Evolutionary conservation across 345 rosid species (phyloP), one percentile per base, ranked within the genome.

Genomic region (Bretschneidera sinensis): DNA sequence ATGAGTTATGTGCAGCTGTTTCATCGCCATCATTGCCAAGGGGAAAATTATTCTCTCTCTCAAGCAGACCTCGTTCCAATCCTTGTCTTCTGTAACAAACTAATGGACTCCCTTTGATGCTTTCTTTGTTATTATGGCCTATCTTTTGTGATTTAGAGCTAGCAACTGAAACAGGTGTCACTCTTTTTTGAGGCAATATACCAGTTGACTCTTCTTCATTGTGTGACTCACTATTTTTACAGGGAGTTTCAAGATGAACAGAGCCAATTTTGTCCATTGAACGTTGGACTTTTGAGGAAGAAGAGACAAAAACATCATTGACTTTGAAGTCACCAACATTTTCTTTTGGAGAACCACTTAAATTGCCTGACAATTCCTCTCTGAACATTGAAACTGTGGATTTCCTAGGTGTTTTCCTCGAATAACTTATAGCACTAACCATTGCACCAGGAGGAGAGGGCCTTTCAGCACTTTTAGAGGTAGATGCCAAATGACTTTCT

Each of bases 321-420:
- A 57, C 28, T 57, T 28, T 51, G 54, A 60, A 24, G 66, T 35
- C 57, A 45, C 63, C 61, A 51, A 63, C 54, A 49, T 57, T 64
- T 43, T 51, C 57, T 60, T 51, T 57, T 25, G 70, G 66, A 53
- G 77, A 77, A 57, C 69, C 66, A 53, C 67, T 57, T 52, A 22
- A 51, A 51, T 52, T 61, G 60, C 73, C 61, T 14, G 74, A 67
- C 55, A 34, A 57, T 55, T 71, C 74, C 47, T 69, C 71, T 43
- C 71, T 59, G 67, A 67, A 80, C 51, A 67, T 28, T 64, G 84
- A 64, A 31, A 64, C 68, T 24, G 83, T 54, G 17, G 79, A 70
- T 56, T 54, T 79, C 60, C 48, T 67, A 39, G 67, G 73, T n/a
- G 75, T 64, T 73, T 72, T 85, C 74, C 89, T 81, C 50, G 81